Evolutionary conservation across 345 rosid genomes (phyloP).

Genomic region (Barbarea vulgaris): DNA sequence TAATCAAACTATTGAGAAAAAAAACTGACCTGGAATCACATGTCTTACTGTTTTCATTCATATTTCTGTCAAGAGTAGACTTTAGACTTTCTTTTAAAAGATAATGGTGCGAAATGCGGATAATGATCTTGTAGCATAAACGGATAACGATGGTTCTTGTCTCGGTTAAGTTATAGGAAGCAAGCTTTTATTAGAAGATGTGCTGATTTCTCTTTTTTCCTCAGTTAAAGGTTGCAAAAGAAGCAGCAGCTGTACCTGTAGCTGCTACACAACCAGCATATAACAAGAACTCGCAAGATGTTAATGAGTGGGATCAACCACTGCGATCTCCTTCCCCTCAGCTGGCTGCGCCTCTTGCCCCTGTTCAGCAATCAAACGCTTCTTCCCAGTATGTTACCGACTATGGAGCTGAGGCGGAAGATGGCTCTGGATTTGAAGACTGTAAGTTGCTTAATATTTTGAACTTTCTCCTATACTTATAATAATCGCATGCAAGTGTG

Average conservation of each 20-base stretch:
- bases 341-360: slow-evolving; percentile 50
- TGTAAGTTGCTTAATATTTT: slow-evolving; percentile 49
- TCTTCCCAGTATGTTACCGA: slow-evolving; percentile 53
- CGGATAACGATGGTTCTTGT: neutral
- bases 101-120: neutral
- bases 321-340: slow-evolving; percentile 56
- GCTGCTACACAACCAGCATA: slow-evolving; percentile 56
- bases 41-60: neutral
- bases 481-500: neutral
- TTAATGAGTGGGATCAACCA: slow-evolving; percentile 66
- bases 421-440: slow-evolving; percentile 63
- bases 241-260: slow-evolving; percentile 47
- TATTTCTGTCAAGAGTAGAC: slow-evolving; percentile 4
- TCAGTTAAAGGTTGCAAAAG: slow-evolving; percentile 75
- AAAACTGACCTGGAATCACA: neutral
- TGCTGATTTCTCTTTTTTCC: slow-evolving; percentile 8
- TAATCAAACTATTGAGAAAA: neutral
- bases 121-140: neutral
- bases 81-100: neutral
- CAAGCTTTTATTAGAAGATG: neutral
- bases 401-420: slow-evolving; percentile 49
- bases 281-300: slow-evolving; percentile 47
- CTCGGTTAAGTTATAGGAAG: neutral
- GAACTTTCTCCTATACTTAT: neutral
- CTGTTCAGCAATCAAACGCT: slow-evolving; percentile 45